A percentile compares a stretch with the other conserved stretches of the same genome.
Conservation (phyloP, 2,329 filamentous ascomycete species). For the Elsinoe perseae region DNA sequence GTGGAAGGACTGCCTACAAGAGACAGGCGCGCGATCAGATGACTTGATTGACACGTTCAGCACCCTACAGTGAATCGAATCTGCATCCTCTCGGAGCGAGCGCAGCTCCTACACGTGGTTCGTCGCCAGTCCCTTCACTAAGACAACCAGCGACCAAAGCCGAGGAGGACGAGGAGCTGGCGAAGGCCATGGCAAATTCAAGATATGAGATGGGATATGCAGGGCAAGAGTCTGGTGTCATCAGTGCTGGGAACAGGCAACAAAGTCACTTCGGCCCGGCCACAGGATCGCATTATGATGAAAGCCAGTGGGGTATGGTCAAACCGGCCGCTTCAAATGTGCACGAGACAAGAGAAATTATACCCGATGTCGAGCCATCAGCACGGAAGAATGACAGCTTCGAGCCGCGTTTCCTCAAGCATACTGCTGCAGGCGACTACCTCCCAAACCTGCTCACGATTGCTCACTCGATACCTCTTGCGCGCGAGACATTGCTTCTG, state of each 20-base stretch:
- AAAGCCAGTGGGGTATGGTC: conserved; percentile 47
- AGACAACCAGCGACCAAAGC: conserved; percentile 24
- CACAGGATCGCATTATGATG: conserved; percentile 47
- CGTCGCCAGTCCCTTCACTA: conserved; percentile 23
- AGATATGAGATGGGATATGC: conserved; percentile 19
- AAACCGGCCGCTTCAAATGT: conserved; percentile 37
- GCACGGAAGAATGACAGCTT: conserved; percentile 41
- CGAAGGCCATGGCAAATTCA: conserved; percentile 23
- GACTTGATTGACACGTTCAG: neutral
- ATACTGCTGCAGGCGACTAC: conserved; percentile 45
- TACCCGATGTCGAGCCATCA: conserved; percentile 41
- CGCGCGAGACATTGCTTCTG: conserved; percentile 49
- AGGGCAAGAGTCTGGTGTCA: conserved; percentile 47
- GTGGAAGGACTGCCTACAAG: neutral
- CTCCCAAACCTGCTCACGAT: conserved; percentile 54
- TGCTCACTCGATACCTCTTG: conserved; percentile 53
- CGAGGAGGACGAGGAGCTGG: conserved; percentile 27
- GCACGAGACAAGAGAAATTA: conserved; percentile 38
- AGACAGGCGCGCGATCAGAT: neutral
- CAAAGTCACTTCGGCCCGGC: conserved; percentile 46
- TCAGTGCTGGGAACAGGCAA: conserved; percentile 1
- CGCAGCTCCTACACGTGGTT: conserved; percentile 27
- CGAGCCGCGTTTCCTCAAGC: conserved; percentile 52
- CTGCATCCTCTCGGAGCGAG: conserved; percentile 26
- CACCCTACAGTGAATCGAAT: conserved; percentile 20